phyloP scores from a whole-genome alignment of 2,329 filamentous ascomycete genomes.

The Ophiocordyceps camponoti-rufipedis region DNA sequence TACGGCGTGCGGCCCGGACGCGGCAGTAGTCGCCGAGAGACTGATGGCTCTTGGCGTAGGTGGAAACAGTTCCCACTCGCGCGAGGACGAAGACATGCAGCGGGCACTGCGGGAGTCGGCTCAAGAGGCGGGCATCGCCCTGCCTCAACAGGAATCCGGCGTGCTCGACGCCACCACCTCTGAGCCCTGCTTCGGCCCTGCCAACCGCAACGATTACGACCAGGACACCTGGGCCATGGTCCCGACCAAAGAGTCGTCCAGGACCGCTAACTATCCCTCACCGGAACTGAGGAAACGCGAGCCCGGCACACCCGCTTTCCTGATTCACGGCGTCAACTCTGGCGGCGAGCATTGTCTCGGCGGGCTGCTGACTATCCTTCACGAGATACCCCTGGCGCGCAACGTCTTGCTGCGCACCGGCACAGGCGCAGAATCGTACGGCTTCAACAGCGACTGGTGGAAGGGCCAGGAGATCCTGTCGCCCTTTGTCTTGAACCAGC shows the following conservation, averaged over 20 bases:
- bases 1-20: constrained; percentile 8
- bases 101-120: constrained; percentile 37
- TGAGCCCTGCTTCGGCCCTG: constrained; percentile 38
- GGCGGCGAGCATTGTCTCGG: constrained; percentile 25
- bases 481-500: constrained; percentile 16
- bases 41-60: constrained; percentile 9
- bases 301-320: constrained; percentile 28
- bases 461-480: constrained; percentile 32
- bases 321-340: constrained; percentile 19
- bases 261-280: constrained; percentile 5
- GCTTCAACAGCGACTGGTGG: constrained; percentile 43
- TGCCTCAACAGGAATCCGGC: constrained; percentile 30
- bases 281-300: constrained; percentile 26
- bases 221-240: constrained; percentile 41
- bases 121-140: constrained; percentile 27
- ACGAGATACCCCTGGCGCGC: constrained; percentile 38
- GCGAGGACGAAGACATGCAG: constrained; percentile 37
- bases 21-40: background rate
- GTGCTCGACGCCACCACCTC: constrained; percentile 21
- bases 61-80: constrained; percentile 16
- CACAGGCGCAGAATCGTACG: constrained; percentile 26
- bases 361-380: constrained; percentile 37
- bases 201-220: constrained; percentile 36
- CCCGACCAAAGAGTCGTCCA: constrained; percentile 12
- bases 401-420: constrained; percentile 33